Percentiles rank a stretch among this genome's conserved stretches.
Conservation (phyloP, 208 protist genomes). For the Tritrichomonas foetus region DNA sequence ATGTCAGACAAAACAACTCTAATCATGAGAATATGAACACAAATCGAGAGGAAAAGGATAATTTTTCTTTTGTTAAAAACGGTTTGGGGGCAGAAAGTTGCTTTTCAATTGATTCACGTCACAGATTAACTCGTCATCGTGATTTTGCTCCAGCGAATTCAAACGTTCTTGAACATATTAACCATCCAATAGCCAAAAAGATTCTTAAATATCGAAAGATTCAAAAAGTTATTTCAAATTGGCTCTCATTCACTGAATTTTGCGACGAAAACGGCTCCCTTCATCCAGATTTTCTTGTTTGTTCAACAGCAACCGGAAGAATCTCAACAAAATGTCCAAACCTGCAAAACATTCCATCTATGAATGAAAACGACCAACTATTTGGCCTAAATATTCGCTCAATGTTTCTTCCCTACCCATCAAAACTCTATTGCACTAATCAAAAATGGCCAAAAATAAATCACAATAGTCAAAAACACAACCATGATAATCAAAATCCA, state of each 20-base stretch:
- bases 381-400: too few species aligned
- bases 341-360: conserved; percentile 9
- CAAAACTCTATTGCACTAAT: too few species aligned
- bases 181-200: neutral
- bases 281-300: neutral
- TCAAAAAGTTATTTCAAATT: neutral
- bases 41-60: too few species aligned
- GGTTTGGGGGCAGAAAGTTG: too few species aligned
- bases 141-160: neutral
- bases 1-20: too few species aligned
- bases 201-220: neutral
- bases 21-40: too few species aligned
- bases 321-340: neutral
- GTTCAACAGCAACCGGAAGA: conserved; percentile 24
- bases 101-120: neutral
- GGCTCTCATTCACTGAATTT: neutral
- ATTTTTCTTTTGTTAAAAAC: too few species aligned
- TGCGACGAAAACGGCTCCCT: neutral
- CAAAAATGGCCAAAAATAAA: too few species aligned
- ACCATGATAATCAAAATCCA: too few species aligned
- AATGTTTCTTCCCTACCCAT: too few species aligned
- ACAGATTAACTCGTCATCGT: neutral
- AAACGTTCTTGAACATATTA: neutral
- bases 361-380: neutral
- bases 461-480: too few species aligned